Base-by-base conservation (phyloP, 805 yeast species). In the Yarrowia sp. region DNA sequence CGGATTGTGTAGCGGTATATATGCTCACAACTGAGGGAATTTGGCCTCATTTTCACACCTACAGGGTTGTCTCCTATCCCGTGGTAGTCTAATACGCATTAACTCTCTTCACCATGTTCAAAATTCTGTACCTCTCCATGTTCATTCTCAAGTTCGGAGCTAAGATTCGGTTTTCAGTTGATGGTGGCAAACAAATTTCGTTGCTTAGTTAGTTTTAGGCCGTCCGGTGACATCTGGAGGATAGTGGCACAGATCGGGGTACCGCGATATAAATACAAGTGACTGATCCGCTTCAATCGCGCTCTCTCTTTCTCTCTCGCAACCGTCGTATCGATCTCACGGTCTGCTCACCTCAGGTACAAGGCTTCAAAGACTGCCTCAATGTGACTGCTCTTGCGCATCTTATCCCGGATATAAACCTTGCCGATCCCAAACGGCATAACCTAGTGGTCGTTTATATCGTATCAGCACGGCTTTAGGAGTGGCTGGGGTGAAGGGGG, bases 401-500 rank as follows among this genome's bases (percentile, higher is more conserved):
- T 22, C 32, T 48, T 48, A 48, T 48, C 54, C 28, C 54, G 54
- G 54, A 30, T 32, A 10, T 48, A 48, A 48, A 48, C 54, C 54
- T 48, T 48, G 54, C 54, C 32, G 26, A 46, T 48, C 38, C 8
- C 17, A 48, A 48, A 48, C 54, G 54, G 54, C 54, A 32, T 10
- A 48, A 48, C 54, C 54, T 32, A 30, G 38, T 19, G 38, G 19
- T 48, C 54, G 54, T 48, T 48, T 48, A 32, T 21, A 12, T 48
- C 54, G 54, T 48, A 48, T n/a, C 38, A 19, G 38, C 22, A 16
- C 38, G 54, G 54, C 54, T 48, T 38, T 24, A 11, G 32, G n/a
- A n/a, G 24, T 14, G n/a, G 32, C 2, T 14, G 38, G 22, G 28
- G 28, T 2, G 35, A 2, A 2, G n/a, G 6, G n/a, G 14, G 36